A percentile compares a stretch with the other conserved stretches of the same genome.
These are phyloP conservation scores for Schwanniomyces occidentalis DNA, from an alignment of 805 yeast genomes.

Conservation along the genomic window DNA sequence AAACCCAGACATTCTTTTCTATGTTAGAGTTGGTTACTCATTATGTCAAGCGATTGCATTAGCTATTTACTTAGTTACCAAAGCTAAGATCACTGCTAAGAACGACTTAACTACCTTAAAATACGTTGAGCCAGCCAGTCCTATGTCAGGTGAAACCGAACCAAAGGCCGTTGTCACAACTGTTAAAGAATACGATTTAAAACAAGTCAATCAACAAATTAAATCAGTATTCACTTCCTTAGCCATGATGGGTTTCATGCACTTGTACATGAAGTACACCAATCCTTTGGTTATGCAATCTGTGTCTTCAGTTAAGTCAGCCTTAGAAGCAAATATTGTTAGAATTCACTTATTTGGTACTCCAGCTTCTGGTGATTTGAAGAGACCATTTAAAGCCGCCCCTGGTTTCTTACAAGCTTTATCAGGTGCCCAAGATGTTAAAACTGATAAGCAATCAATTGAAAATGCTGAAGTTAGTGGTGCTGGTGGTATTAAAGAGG, in stretches of 20 bases:
- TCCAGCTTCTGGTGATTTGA: constrained; percentile 84
- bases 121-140: constrained; percentile 81
- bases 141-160: constrained; percentile 75
- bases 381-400: constrained; percentile 94
- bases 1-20: constrained; percentile 69
- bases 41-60: constrained; percentile 66
- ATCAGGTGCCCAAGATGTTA: constrained; percentile 61
- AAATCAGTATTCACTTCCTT: constrained; percentile 83
- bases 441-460: constrained; percentile 85
- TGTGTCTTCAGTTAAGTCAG: constrained; percentile 85
- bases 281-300: constrained; percentile 96
- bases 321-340: constrained; percentile 85
- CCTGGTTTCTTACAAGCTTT: constrained; percentile 53
- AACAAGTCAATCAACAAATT: constrained; percentile 76
- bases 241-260: constrained; percentile 99
- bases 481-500: constrained; percentile 85
- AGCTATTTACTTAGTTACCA: constrained; percentile 64
- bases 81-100: constrained; percentile 60
- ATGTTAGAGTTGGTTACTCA: constrained; percentile 72
- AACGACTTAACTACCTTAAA: constrained; percentile 92
- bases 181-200: constrained; percentile 90
- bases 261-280: constrained; percentile 93
- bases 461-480: constrained; percentile 86
- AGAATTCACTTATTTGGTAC: constrained; percentile 85
- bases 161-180: constrained; percentile 83